Conservation (phyloP, 2,329 filamentous ascomycete species). For the Xylariaceae sp. region DNA sequence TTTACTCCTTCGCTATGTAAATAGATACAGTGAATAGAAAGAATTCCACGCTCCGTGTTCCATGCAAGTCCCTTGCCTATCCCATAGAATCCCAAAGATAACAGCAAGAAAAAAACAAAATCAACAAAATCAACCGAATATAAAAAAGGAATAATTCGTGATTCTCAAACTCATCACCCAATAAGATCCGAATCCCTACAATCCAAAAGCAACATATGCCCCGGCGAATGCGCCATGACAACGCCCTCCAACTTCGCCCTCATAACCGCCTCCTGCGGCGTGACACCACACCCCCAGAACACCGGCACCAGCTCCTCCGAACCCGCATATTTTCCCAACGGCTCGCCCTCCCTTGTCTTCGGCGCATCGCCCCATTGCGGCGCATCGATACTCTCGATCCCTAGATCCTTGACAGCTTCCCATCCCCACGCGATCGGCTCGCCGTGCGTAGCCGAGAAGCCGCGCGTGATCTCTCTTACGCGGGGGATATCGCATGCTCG, state of each 20-base stretch:
- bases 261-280: constrained; percentile 60
- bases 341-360: constrained; percentile 38
- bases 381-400: constrained; percentile 47
- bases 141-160: too few relatives aligned
- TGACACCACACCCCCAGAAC: constrained; percentile 63
- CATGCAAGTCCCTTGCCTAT: too few relatives aligned
- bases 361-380: constrained; percentile 54
- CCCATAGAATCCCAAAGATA: too few relatives aligned
- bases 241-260: constrained; percentile 47
- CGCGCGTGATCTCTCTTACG: constrained; percentile 51
- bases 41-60: too few relatives aligned
- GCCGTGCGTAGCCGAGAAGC: constrained; percentile 54
- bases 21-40: too few relatives aligned
- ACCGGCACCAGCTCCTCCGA: constrained; percentile 46
- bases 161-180: neutral
- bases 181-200: constrained; percentile 38
- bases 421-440: constrained; percentile 63
- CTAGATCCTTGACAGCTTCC: constrained; percentile 47
- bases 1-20: too few relatives aligned
- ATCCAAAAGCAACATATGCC: constrained; percentile 58
- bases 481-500: constrained; percentile 41
- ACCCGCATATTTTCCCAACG: constrained; percentile 28
- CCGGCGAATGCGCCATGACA: constrained; percentile 57
- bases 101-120: too few relatives aligned
- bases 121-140: too few relatives aligned